Evolutionary conservation across 2,329 filamentous ascomycete species (phyloP), one percentile per base, ranked within the genome.

Genomic region (Curvularia sp.): DNA sequence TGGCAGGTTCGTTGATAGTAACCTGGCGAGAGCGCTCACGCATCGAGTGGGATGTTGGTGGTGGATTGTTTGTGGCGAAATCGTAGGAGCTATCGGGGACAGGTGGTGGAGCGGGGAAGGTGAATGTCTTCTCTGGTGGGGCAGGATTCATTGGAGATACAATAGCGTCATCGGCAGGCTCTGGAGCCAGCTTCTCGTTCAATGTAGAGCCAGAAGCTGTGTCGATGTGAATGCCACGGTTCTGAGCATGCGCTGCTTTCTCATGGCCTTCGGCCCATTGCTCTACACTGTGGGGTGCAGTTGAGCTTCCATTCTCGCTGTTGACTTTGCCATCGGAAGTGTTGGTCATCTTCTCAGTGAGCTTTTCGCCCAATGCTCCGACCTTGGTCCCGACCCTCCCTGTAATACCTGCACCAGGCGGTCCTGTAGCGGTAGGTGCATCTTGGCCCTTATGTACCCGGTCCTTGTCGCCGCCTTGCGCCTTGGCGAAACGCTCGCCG

Each of bases 401-500:
- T 0, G 67, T 64, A 6, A 69, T 61, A 13, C 73, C 76, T 33
- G 77, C 71, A 4, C 82, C 82, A 26, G 81, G 79, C 30, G 83
- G 82, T 2, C 82, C 82, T 18, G 80, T 80, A 60, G 82, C 79
- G n/a, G 78, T 77, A 2, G 78, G 77, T 5, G 80, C 78, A 39
- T 83, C 79, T 59, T 82, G 78, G 38, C 81, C 77, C 58, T 76
- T 83, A 76, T 72, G 81, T 62, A 75, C 84, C 62, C 74, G 83
- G 67, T 74, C 89, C 79, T 80, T 81, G 26, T 86, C 75, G 66
- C 80, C 67, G 68, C 82, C 75, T 81, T 91, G 77, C 68, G 85
- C 77, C 67, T 90, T 88, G 55, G 86, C 85, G 81, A 99, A 97
- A 46, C 88, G 86, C 65, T 90, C 87, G 18, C 85, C 84, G 74